Evolutionary conservation across 2,329 filamentous ascomycete genomes (phyloP), one percentile per base, ranked within the genome.

Genomic region (Lasiodiplodia hormozganensis): DNA sequence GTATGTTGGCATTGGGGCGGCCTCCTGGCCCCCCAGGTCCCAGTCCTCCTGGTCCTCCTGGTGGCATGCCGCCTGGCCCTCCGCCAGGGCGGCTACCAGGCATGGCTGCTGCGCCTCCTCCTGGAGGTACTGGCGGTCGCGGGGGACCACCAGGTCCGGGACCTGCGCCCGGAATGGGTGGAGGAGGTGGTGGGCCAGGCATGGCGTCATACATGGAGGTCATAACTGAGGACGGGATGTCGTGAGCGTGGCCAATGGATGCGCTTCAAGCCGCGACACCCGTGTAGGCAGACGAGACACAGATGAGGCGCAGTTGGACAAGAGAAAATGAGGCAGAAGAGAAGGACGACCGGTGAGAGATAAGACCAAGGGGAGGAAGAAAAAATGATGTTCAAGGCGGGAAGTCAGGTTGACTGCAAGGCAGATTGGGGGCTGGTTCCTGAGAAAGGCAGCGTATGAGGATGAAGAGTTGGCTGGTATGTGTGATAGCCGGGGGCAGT

Each of bases 1-100:
- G 53, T 21, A 28, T 52, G 53, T 67, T 67, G 28, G 62, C 62
- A 31, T 6, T 18, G 47, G 31, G n/a, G 10, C 54, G n/a, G 31
- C 34, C 31, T 21, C 16, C 57, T 23, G 36, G 28, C 6, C 28
- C 53, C 12, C 53, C 53, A 1, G 7, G 43, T 10, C 43, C 43
- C 7, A 16, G 40, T 8, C 40, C 52, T 16, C 25, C 28, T 3
- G 14, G 5, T 18, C 23, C 58, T 47, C 56, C 58, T 62, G 25
- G 18, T 18, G 40, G 25, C 31, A 58, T 38, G 21, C 31, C 54
- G 3, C 31, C 34, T 34, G 11, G 8, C 6, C 28, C 28, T 5
- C 28, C 23, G 25, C n/a, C 18, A 4, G 52, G 52, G 8, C 52
- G 52, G 14, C 25, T 25, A 18, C 51, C 51, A 25, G 23, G 51